These are phyloP conservation scores for Ceriops zippeliana DNA, from an alignment of 345 rosid genomes.

Conservation along the genomic window DNA sequence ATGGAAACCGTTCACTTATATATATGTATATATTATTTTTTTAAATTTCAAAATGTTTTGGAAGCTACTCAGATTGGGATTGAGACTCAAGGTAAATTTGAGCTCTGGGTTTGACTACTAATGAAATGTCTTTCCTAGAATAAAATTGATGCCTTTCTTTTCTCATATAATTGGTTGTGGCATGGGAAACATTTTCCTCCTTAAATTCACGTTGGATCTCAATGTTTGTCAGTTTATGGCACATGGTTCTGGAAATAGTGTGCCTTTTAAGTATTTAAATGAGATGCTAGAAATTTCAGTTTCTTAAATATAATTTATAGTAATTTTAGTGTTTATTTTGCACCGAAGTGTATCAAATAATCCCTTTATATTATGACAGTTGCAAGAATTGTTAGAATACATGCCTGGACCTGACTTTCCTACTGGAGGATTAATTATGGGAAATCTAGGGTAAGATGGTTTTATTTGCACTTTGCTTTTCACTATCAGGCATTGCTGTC, in stretches of 20 bases:
- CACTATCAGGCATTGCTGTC: not conserved
- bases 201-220: not conserved
- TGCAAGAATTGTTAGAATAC: slow-evolving; percentile 95
- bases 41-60: no score
- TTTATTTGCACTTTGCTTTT: slow-evolving; percentile 2
- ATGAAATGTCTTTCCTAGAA: no score
- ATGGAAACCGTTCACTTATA: no score
- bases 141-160: not conserved
- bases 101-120: no score
- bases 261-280: no score
- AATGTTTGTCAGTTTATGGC: not conserved
- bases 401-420: slow-evolving; percentile 99
- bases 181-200: not conserved
- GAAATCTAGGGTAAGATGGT: slow-evolving; percentile 73
- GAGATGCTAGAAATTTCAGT: no score
- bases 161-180: not conserved
- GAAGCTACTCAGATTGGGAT: no score
- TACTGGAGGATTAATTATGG: slow-evolving; percentile 96
- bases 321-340: not conserved
- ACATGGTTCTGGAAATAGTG: no score
- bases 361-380: slow-evolving; percentile 33
- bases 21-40: no score
- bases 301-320: no score
- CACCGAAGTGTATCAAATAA: not conserved
- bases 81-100: no score